Evolutionary conservation across 2,329 filamentous ascomycete genomes (phyloP).

Genomic region (Hansfordia pulvinata): DNA sequence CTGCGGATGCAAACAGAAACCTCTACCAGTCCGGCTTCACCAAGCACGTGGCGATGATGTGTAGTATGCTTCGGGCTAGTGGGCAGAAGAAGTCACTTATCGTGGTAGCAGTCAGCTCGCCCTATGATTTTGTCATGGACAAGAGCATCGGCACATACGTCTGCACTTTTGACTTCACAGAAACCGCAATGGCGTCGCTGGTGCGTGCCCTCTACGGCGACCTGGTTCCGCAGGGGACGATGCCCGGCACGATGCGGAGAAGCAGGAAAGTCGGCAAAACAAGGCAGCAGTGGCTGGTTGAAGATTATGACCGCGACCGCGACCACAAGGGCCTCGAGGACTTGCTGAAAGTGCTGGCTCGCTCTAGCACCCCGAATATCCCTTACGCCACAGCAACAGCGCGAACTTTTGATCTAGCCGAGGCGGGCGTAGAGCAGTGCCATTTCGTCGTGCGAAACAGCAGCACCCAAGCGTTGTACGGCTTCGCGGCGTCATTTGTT

Average conservation of each 20-base stretch:
- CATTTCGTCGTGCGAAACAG: slow-evolving; percentile 93
- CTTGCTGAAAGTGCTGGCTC: slow-evolving; percentile 58
- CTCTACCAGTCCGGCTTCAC: slow-evolving; percentile 90
- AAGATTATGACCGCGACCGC: slow-evolving; percentile 69
- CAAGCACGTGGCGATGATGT: slow-evolving; percentile 93
- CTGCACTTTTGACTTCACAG: slow-evolving; percentile 93
- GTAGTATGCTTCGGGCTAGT: slow-evolving; percentile 62
- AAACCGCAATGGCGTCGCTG: slow-evolving; percentile 74
- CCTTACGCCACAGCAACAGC: slow-evolving; percentile 60
- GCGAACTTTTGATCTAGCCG: slow-evolving; percentile 62
- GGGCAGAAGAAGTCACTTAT: slow-evolving; percentile 81
- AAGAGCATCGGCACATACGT: slow-evolving; percentile 82
- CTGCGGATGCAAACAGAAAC: slow-evolving; percentile 87
- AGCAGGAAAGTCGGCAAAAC: slow-evolving; percentile 79
- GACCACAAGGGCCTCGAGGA: slow-evolving; percentile 62
- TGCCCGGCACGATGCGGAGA: slow-evolving; percentile 67
- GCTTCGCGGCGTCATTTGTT: slow-evolving; percentile 83
- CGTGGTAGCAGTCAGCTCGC: slow-evolving; percentile 86
- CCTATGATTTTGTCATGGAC: slow-evolving; percentile 94
- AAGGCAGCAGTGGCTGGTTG: slow-evolving; percentile 90
- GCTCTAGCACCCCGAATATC: slow-evolving; percentile 51
- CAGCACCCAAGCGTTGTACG: slow-evolving; percentile 80
- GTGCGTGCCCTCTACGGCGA: slow-evolving; percentile 79
- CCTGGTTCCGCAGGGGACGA: slow-evolving; percentile 40
- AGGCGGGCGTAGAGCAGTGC: slow-evolving; percentile 58